Conservation (phyloP, 495 filamentous ascomycete species). For the Lichenothelia convexa region DNA sequence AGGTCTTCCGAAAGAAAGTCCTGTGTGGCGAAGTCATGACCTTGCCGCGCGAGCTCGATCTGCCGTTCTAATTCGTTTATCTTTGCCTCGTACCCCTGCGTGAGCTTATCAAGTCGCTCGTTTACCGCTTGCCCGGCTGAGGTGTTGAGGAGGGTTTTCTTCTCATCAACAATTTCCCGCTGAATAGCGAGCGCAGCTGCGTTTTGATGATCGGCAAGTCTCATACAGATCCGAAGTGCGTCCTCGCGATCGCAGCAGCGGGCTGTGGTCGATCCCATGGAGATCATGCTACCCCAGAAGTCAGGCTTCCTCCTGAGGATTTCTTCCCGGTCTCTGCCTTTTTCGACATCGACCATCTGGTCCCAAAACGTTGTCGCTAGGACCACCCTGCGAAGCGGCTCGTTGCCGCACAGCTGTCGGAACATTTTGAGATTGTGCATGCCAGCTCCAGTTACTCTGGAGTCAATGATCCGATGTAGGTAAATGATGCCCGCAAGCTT, state of each 20-base stretch:
- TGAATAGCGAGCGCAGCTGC: background rate
- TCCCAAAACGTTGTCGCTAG: constrained; percentile 7
- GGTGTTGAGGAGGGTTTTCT: background rate
- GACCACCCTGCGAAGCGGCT: constrained; percentile 1
- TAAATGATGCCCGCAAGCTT: constrained; percentile 24
- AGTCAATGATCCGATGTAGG: constrained; percentile 28
- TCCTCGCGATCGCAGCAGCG: background rate
- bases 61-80: no score
- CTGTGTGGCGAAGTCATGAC: no score
- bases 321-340: constrained; percentile 17
- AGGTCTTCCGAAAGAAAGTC: no score
- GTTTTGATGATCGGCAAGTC: background rate
- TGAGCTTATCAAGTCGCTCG: no score
- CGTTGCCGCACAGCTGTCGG: constrained; percentile 23
- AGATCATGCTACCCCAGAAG: constrained; percentile 27
- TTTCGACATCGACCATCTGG: constrained; percentile 8
- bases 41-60: no score
- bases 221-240: background rate
- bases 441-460: constrained; percentile 22
- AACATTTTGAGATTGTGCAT: constrained; percentile 27
- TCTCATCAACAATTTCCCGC: background rate
- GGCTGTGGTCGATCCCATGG: constrained; percentile 7
- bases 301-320: constrained; percentile 18
- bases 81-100: no score
- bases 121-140: background rate